Evolutionary conservation across 345 rosid species (phyloP), one percentile per base, ranked within the genome.

Genomic region (Camelina hispida): DNA sequence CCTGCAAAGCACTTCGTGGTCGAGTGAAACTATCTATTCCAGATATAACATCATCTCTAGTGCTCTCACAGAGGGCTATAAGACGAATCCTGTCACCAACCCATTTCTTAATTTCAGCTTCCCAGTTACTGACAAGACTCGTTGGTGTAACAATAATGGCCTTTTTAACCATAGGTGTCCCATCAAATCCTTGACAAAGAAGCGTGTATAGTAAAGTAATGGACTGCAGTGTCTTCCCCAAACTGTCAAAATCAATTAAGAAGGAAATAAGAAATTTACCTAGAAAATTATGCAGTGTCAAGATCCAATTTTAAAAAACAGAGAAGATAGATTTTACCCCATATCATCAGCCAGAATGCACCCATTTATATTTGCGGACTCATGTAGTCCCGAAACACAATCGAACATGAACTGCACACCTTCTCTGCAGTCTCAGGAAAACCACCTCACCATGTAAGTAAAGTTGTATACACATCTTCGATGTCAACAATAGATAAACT

Each of bases 401-500:
- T 92, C 97, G 81, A 95, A 95, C 97, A 95, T 90, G 82, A 95
- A 95, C 80, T 89, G 99, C 74, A 95, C 97, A 60, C 99, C 99
- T 80, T 95, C 99, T 81, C 99, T 95, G 93, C 87, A 89, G 51
- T 51, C 50, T 37, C 75, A 71, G 57, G 14, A 63, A 77, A 40
- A 9, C 34, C 57, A 70, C 34, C 54, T 35, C 59, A 46, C 65
- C 70, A 69, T 50, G 64, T 74, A 44, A 66, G 69, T 47, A 55
- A 74, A 50, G 51, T 53, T 43, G 71, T 12, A 69, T 68, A 25
- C 18, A 42, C 69, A 32, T 52, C 13, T 38, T 9, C 9, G 64
- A 69, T 42, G 30, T 50, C 69, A 60, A 37, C 5, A 52, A 75
- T 12, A 63, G 32, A 63, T 50, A 30, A 7, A 62, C 50, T 0